Base-by-base conservation (phyloP, 495 filamentous ascomycete species). In the Aspergillus bertholletiae region DNA sequence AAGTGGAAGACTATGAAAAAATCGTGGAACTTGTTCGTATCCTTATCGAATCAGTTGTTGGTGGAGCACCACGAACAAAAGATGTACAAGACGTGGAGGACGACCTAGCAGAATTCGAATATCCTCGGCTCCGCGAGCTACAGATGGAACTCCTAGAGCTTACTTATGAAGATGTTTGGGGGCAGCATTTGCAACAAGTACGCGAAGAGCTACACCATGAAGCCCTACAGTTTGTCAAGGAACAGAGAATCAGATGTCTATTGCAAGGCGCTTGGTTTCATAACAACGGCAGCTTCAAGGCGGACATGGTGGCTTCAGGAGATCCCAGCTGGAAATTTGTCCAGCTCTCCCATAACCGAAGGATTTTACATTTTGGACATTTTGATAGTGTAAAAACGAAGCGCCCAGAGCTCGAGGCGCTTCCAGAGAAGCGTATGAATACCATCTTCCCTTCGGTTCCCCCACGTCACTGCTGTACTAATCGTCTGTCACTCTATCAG, bases 101-200 rank as follows among this genome's bases (percentile, higher is more conserved):
- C 58, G 93, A 97, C 39, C 66, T 99, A 40, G 78, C 83, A 9
- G 88, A 90, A 47, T 94, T 93, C 61, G 90, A 96, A 51, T 85
- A 88, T 44, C 70, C 80, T 32, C 80, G 86, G 20, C 70, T 97
- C 9, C 81, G 94, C 15, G 85, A 92, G 66, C 70, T 96, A n/a
- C 94, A 97, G 68, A 97, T 97, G 92, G 89, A 96, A 60, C 77
- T 96, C 4, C 72, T 97, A 7, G 90, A 96, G 61, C 75, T 93
- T 44, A 88, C 89, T 0, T 96, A 97, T 61, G 94, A 97, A 66
- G 90, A 92, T 65, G 88, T 85, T 26, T 97, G 95, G 95, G 92
- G 92, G 0, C 84, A 89, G 57, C 92, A 97, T 69, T 77, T 98
- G 21, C 81, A 78, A 58, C 90, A 96, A 68, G 90, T 97, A 12